Evolutionary conservation across 495 filamentous ascomycete species (phyloP), one percentile per base, ranked within the genome.

Genomic region (Eremomyces bilateralis): DNA sequence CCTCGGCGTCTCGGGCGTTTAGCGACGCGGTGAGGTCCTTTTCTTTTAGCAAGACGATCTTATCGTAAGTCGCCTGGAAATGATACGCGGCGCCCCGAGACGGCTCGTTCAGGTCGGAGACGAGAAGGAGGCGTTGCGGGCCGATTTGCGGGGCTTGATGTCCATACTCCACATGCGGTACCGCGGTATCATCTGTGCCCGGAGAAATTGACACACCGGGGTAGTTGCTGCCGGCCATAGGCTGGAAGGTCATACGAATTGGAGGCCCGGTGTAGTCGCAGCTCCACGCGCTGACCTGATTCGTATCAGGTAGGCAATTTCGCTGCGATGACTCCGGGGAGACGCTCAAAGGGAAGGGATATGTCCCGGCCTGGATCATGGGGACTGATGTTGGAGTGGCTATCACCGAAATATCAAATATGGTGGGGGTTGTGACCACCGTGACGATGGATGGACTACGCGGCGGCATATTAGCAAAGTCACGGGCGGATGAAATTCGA

Each of bases 41-140:
- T 36, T 77, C 64, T 1, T 60, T 64, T 1, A 91, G 43, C 20
- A 93, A 64, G n/a, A 91, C 73, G 12, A 80, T 53, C 51, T 94
- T 94, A 56, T 85, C 67, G 45, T 83, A 88, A 4, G 56, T 39
- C 19, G 74, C 44, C 40, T 67, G 60, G 44, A 82, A 79, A 42
- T 74, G 78, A 52, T 69, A 77, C 3, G 81, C 80, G 1, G 80
- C 76, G 2, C 83, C 83, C 37, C 69, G 57, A 21, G 51, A 49
- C 15, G 60, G 49, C 21, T 64, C 59, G 40, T 76, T 67, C 30
- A 61, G 62, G 51, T 91, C 80, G 32, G 58, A 59, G 31, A 81
- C 75, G 17, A 81, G 57, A 11, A 56, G 56, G 20, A 91, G 48
- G 3, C 52, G 46, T 41, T 66, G 51, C 2, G 61, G 42, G 1